A percentile compares a stretch with the other conserved stretches of the same genome.
phyloP scores from a whole-genome alignment of 1,139 yeast genomes.

The Debaryomycetaceae sp. region DNA sequence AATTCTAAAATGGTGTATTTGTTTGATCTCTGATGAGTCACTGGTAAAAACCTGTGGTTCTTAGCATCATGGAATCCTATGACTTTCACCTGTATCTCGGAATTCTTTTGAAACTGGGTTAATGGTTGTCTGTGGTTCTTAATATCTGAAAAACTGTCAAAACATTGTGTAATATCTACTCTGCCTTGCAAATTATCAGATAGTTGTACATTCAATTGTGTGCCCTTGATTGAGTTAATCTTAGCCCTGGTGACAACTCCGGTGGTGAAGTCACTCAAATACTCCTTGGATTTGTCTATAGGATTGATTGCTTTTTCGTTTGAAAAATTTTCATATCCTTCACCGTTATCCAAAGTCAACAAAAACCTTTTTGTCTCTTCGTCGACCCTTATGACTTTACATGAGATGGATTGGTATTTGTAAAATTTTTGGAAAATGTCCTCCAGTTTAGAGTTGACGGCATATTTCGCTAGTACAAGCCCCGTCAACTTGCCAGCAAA shows the following conservation, averaged over 20 bases:
- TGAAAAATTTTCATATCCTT: slow-evolving; percentile 18
- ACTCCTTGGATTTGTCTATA: slow-evolving; percentile 50
- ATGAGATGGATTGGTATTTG: slow-evolving; percentile 65
- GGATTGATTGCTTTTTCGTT: slow-evolving; percentile 47
- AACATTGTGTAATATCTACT: slow-evolving; percentile 71
- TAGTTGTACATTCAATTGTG: slow-evolving; percentile 71
- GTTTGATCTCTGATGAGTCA: slow-evolving; percentile 55
- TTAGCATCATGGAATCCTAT: slow-evolving; percentile 78
- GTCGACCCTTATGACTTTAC: slow-evolving; percentile 61
- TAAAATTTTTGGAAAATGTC: slow-evolving; percentile 57
- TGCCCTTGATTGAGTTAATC: slow-evolving; percentile 62
- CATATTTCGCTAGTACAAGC: slow-evolving; percentile 73
- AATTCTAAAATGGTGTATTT: slow-evolving; percentile 64
- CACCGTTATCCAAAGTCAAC: slow-evolving; percentile 42
- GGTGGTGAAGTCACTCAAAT: slow-evolving; percentile 49
- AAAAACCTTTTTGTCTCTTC: slow-evolving; percentile 68
- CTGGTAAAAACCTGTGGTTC: slow-evolving; percentile 65
- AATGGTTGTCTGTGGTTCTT: slow-evolving; percentile 60
- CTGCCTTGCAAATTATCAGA: slow-evolving; percentile 83
- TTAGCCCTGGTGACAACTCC: slow-evolving; percentile 63
- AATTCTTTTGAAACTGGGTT: slow-evolving; percentile 55
- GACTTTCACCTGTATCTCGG: slow-evolving; percentile 58
- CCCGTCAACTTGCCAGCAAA: slow-evolving; percentile 84
- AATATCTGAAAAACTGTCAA: slow-evolving; percentile 53
- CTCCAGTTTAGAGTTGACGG: slow-evolving; percentile 52